Evolutionary conservation across 2,329 filamentous ascomycete genomes (phyloP).

Genomic region (Aspergillus glaucus): DNA sequence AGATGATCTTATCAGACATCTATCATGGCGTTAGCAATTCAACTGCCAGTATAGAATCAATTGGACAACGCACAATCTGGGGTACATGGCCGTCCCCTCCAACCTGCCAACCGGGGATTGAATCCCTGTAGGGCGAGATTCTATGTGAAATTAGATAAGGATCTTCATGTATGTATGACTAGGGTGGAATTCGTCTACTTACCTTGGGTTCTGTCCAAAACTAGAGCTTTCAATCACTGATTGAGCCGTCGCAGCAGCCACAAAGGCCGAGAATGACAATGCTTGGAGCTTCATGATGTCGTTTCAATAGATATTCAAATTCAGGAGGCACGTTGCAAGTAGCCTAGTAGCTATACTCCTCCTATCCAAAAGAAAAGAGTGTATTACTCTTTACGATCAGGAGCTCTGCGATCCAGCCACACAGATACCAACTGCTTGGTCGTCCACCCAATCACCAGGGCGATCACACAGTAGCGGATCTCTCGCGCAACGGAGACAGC

Average conservation of each 20-base stretch:
- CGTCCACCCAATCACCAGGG: slow-evolving; percentile 44
- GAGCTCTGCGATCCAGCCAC: slow-evolving; percentile 20
- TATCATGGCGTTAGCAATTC: slow-evolving; percentile 17
- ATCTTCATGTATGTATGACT: slow-evolving; percentile 6
- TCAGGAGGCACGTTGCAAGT: not conserved
- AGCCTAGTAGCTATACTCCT: not conserved
- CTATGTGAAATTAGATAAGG: slow-evolving; percentile 30
- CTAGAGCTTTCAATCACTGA: slow-evolving; percentile 67
- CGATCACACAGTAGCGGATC: slow-evolving; percentile 45
- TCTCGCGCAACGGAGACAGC: slow-evolving; percentile 46
- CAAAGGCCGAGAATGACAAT: slow-evolving; percentile 34
- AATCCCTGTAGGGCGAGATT: slow-evolving; percentile 52
- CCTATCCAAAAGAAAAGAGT: not conserved
- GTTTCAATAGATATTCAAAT: not conserved
- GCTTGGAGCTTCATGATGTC: slow-evolving; percentile 37
- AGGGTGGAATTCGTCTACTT: slow-evolving; percentile 7
- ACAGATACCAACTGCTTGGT: slow-evolving; percentile 32
- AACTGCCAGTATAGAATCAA: not conserved
- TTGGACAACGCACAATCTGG: slow-evolving; percentile 39
- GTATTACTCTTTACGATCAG: slow-evolving; percentile 10
- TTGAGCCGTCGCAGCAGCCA: slow-evolving; percentile 54
- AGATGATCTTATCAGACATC: slow-evolving; percentile 83
- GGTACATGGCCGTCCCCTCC: slow-evolving; percentile 51
- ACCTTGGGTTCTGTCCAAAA: slow-evolving; percentile 67
- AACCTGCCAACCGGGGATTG: slow-evolving; percentile 52